Conservation (phyloP, 78 protist genomes). For the Pigoraptor vietnamica region DNA sequence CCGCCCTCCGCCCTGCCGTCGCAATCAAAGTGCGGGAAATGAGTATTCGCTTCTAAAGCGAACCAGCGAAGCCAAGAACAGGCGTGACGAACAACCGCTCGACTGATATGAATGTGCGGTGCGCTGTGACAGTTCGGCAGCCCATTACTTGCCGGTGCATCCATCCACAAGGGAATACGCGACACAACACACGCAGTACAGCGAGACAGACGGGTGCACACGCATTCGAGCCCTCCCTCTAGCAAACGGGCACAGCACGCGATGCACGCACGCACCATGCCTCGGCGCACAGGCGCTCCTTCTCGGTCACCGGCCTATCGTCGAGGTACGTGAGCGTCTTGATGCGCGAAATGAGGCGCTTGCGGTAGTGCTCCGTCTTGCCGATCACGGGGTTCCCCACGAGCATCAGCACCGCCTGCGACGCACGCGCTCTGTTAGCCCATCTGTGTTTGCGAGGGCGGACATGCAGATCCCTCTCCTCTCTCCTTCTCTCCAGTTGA, state of each 20-base stretch:
- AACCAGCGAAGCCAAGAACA: too few relatives aligned
- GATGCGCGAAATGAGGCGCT: neutral
- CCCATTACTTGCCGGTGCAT: too few relatives aligned
- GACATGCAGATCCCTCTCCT: neutral
- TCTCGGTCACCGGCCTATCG: slow-evolving; percentile 44
- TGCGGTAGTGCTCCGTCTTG: slow-evolving; percentile 53
- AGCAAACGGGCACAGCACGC: neutral
- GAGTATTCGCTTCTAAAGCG: too few relatives aligned
- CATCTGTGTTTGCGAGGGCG: neutral
- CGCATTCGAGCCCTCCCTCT: too few relatives aligned
- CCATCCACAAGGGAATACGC: too few relatives aligned
- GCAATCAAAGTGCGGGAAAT: neutral
- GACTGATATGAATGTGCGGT: too few relatives aligned
- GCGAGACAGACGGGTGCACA: too few relatives aligned
- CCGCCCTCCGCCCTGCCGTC: neutral
- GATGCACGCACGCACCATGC: slow-evolving; percentile 32
- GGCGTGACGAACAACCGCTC: neutral
- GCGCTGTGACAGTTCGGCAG: too few relatives aligned
- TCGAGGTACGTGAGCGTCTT: slow-evolving; percentile 59
- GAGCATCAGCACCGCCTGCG: neutral
- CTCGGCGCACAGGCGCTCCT: slow-evolving; percentile 37
- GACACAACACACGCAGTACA: too few relatives aligned
- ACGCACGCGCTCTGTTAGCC: neutral
- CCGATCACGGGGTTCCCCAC: slow-evolving; percentile 43
- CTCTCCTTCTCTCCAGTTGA: too few relatives aligned